Base-by-base conservation (phyloP, 2,329 filamentous ascomycete genomes). In the Fusarium sp. region DNA sequence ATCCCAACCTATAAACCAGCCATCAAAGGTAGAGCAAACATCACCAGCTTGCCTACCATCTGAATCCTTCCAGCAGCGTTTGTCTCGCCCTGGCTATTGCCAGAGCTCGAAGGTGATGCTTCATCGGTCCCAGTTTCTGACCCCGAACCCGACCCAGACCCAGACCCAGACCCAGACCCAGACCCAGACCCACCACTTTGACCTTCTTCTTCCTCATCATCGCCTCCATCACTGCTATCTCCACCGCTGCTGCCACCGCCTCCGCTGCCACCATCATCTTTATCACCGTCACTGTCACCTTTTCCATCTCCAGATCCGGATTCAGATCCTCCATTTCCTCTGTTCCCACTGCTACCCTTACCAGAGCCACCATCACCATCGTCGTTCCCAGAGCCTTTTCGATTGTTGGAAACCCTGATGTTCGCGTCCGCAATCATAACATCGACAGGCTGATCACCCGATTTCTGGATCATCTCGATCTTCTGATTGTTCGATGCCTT, bases 401-500 rank as follows among this genome's bases (percentile, higher is more conserved):
- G 19, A 15, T 3, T 11, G 13, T 24, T 5, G 6, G 44, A n/a
- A 22, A 50, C 34, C 9, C 39, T 45, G 4, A 62, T 53, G 34
- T 53, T 61, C 21, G 58, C 58, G 43, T 61, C 33, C 45, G 43
- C 17, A 40, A 62, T 54, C 2, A 57, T 54, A 19, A 62, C 24
- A 24, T 62, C 56, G 7, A 61, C 46, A n/a, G 56, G 44, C 7
- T 53, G 33, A 31, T 62, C 39, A 4, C 58, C 58, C 17, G 31
- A 28, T 19, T 62, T 59, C 6, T 62, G 56, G 19, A 62, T 15
- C 34, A 62, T 22, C 7, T 43, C 33, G 2, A 62, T 49, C 56
- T 61, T 62, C n/a, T 62, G 58, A 15, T 62, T 49, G 24, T 61
- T 22, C n/a, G 33, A 22, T 11, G 57, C 49, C 33, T 39, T 43